Evolutionary conservation across 1,139 yeast species (phyloP).

Genomic region (Sugiyamaella neomexicana): DNA sequence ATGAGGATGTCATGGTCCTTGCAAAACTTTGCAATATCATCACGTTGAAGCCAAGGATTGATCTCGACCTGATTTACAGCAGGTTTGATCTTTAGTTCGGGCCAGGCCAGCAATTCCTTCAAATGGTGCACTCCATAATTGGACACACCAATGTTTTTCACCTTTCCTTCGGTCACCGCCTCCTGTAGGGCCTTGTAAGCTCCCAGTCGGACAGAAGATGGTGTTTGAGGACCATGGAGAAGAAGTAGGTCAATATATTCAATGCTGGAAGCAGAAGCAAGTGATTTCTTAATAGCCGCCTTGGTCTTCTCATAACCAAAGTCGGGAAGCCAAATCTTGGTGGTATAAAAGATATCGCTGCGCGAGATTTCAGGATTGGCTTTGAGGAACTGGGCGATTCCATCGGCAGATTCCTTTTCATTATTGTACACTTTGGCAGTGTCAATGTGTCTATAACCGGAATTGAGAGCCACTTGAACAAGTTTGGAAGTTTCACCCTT

Average conservation of each 20-base stretch:
- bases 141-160: slow-evolving; percentile 47
- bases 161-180: slow-evolving; percentile 38
- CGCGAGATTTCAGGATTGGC: slow-evolving; percentile 50
- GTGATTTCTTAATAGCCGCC: slow-evolving; percentile 42
- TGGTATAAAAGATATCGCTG: slow-evolving; percentile 42
- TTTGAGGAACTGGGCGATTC: slow-evolving; percentile 39
- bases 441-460: slow-evolving; percentile 46
- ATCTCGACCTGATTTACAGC: slow-evolving; percentile 54
- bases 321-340: slow-evolving; percentile 34
- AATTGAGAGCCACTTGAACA: slow-evolving; percentile 31
- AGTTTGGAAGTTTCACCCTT: slow-evolving; percentile 31
- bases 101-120: slow-evolving; percentile 42
- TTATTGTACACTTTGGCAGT: slow-evolving; percentile 43
- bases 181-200: slow-evolving; percentile 49
- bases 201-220: slow-evolving; percentile 37
- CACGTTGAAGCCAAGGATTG: slow-evolving; percentile 59
- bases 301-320: slow-evolving; percentile 16
- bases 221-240: slow-evolving; percentile 42
- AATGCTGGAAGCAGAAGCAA: slow-evolving; percentile 51
- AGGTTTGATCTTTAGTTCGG: slow-evolving; percentile 47
- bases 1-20: slow-evolving; percentile 51
- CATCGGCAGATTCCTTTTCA: slow-evolving; percentile 42
- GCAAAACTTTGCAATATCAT: slow-evolving; percentile 59
- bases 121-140: slow-evolving; percentile 47
- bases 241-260: slow-evolving; percentile 50